Percentiles rank a stretch among this genome's conserved stretches.
Evolutionary conservation across 176 grass and related monocot genomes (phyloP).

Genomic region (Alloteropsis semialata): DNA sequence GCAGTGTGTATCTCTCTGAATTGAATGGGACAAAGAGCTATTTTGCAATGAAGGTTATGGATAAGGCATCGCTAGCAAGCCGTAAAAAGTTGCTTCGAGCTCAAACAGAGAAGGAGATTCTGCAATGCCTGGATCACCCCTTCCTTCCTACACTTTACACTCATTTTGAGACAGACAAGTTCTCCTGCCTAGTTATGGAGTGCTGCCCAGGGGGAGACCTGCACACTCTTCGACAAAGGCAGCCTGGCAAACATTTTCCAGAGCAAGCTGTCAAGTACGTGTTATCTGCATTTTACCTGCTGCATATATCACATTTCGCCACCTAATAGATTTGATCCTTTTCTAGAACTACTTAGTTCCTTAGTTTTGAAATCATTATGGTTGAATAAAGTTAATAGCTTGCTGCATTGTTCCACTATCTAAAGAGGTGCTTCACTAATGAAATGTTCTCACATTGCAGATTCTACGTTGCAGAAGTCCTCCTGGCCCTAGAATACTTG

Average conservation of each 20-base stretch:
- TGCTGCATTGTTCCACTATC: not conserved
- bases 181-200: conserved; percentile 70
- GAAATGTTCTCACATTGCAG: conserved; percentile 30
- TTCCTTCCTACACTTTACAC: conserved; percentile 65
- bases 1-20: conserved; percentile 61
- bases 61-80: conserved; percentile 56
- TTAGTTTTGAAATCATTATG: not conserved
- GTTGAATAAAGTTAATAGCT: not conserved
- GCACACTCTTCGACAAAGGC: conserved; percentile 61
- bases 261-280: conserved; percentile 73
- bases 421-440: not conserved
- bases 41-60: conserved; percentile 72
- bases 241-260: conserved; percentile 56
- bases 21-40: conserved; percentile 39
- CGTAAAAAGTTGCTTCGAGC: conserved; percentile 59
- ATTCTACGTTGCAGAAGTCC: conserved; percentile 81
- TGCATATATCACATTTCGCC: not conserved
- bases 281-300: conserved; percentile 2
- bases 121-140: conserved; percentile 63
- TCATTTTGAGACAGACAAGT: conserved; percentile 65
- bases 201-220: conserved; percentile 65
- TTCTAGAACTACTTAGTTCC: not conserved
- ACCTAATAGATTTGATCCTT: not conserved
- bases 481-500: conserved; percentile 74
- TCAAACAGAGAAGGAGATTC: conserved; percentile 67